Percentiles rank a stretch among this genome's conserved stretches.
Conservation (phyloP, 352 stramenopile species). For the Globisporangium heterothallicum region DNA sequence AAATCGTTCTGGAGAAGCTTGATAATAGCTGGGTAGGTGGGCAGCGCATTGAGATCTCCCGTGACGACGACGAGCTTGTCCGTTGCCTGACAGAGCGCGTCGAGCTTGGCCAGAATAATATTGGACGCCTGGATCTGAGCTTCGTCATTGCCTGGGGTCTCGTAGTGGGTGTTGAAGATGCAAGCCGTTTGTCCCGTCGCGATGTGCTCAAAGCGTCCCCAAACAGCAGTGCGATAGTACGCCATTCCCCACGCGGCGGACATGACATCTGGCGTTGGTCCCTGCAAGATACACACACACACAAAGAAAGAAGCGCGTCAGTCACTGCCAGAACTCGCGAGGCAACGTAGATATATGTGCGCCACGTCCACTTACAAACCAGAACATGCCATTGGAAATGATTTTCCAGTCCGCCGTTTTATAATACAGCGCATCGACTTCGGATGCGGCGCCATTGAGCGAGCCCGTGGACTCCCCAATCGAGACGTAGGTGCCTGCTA, state of each 20-base stretch:
- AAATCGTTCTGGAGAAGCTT: conserved; percentile 44
- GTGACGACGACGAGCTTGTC: conserved; percentile 64
- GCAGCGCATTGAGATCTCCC: conserved; percentile 71
- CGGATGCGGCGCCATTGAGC: conserved; percentile 46
- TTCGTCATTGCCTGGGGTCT: conserved; percentile 70
- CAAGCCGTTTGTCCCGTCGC: conserved; percentile 56
- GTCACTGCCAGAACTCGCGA: not conserved
- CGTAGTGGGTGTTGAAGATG: conserved; percentile 79
- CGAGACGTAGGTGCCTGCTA: conserved; percentile 50
- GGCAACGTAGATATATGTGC: not conserved
- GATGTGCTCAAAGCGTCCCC: conserved; percentile 68
- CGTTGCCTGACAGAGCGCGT: conserved; percentile 36
- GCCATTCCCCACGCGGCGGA: conserved; percentile 56
- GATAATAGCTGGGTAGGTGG: conserved; percentile 59
- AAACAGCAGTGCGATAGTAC: conserved; percentile 70
- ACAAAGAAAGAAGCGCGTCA: not conserved
- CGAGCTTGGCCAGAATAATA: conserved; percentile 54
- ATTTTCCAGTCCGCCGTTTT: conserved; percentile 46
- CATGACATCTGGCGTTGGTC: conserved; percentile 40
- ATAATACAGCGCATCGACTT: conserved; percentile 69
- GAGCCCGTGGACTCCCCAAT: conserved; percentile 58
- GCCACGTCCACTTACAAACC: conserved; percentile 27
- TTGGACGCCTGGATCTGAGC: conserved; percentile 60
- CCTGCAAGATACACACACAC: conserved; percentile 14
- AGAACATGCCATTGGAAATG: conserved; percentile 61